Evolutionary conservation across 768 basidiomycete genomes (phyloP).

Genomic region (Pulveroboletus sp.): DNA sequence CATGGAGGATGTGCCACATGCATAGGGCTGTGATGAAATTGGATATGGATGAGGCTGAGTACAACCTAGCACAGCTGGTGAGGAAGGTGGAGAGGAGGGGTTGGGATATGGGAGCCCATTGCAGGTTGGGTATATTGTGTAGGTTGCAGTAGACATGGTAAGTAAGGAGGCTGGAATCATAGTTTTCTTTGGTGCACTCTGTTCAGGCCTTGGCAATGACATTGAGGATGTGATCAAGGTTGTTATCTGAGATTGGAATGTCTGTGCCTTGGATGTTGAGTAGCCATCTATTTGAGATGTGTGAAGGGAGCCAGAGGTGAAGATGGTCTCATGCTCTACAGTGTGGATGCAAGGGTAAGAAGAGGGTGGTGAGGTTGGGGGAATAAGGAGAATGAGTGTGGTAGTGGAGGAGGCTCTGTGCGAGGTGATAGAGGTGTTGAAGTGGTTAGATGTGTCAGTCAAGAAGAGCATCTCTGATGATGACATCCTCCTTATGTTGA

Average conservation of each 20-base stretch:
- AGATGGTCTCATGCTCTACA: background rate
- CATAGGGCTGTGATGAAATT: slow-evolving; percentile 8
- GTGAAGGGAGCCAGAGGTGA: background rate
- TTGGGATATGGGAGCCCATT: background rate
- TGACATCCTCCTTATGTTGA: no score
- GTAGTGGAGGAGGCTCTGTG: no score
- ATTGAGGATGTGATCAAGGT: background rate
- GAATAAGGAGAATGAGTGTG: no score
- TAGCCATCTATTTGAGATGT: background rate
- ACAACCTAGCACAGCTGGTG: background rate
- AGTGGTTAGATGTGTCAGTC: no score
- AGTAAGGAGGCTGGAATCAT: background rate
- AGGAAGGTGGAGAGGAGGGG: slow-evolving; percentile 15
- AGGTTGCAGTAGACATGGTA: slow-evolving; percentile 43
- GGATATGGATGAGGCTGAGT: slow-evolving; percentile 8
- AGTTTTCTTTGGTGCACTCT: background rate
- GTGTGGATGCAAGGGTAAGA: background rate
- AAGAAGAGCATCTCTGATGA: no score
- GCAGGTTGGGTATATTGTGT: background rate
- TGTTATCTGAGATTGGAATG: background rate
- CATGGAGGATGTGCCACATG: slow-evolving; percentile 28
- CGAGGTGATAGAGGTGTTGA: background rate
- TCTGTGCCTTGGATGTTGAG: no score
- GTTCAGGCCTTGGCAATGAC: background rate
- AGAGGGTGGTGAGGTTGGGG: background rate